Evolutionary conservation across 306 rosid species (phyloP).

Genomic region (Glycine tomentella): DNA sequence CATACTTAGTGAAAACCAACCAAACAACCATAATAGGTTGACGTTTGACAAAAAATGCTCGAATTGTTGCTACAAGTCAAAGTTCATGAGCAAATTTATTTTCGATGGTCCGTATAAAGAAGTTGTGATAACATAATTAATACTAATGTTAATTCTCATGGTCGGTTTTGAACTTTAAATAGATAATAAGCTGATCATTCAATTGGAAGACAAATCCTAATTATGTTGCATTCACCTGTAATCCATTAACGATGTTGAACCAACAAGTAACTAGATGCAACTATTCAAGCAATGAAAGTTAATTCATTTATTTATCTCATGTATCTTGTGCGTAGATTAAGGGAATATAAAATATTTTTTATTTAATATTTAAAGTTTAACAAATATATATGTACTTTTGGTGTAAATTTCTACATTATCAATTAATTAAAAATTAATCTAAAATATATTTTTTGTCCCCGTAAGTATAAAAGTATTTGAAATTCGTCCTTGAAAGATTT

Average conservation of each 20-base stretch:
- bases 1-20: slow-evolving; percentile 51
- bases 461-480: too few relatives aligned
- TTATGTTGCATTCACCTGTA: slow-evolving; percentile 9
- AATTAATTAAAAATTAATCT: not conserved
- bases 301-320: not conserved
- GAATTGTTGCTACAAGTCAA: slow-evolving; percentile 35
- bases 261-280: not conserved
- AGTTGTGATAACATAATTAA: slow-evolving; percentile 8
- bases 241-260: slow-evolving; percentile 20
- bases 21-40: slow-evolving; percentile 39
- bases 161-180: slow-evolving; percentile 41
- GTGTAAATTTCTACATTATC: not conserved
- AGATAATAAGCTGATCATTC: not conserved
- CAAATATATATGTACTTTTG: not conserved
- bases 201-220: slow-evolving; percentile 3
- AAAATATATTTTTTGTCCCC: too few relatives aligned
- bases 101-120: not conserved
- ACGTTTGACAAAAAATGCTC: slow-evolving; percentile 33
- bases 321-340: not conserved
- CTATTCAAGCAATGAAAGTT: too few relatives aligned
- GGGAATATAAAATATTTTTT: not conserved
- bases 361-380: not conserved
- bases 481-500: too few relatives aligned
- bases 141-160: slow-evolving; percentile 14
- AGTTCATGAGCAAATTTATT: not conserved